phyloP scores from a whole-genome alignment of 305 asterid genomes.

The Petunia hybrid region DNA sequence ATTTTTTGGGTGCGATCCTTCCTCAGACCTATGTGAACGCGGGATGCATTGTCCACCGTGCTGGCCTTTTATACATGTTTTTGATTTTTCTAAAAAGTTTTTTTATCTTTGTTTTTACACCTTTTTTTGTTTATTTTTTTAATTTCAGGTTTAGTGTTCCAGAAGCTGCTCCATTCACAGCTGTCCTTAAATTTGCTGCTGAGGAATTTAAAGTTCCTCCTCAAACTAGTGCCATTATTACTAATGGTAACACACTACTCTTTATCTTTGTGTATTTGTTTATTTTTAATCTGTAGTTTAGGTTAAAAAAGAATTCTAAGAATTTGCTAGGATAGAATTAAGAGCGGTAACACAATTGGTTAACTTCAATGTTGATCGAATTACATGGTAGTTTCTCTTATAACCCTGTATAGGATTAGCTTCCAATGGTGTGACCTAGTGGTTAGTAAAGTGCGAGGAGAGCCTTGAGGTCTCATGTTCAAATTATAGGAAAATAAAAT shows the following conservation, averaged over 20 bases:
- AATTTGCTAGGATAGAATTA: not conserved
- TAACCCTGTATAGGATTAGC: not conserved
- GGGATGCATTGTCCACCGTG: too few relatives aligned
- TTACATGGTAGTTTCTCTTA: not conserved
- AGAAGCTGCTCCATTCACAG: conserved; percentile 96
- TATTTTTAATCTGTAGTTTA: not conserved
- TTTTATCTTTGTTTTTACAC: not conserved
- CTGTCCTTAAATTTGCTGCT: conserved; percentile 91
- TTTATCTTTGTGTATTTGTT: not conserved
- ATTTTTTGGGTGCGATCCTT: too few relatives aligned
- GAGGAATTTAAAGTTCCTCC: conserved; percentile 99
- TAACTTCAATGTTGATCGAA: not conserved
- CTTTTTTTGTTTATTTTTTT: not conserved
- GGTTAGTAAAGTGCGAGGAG: too few relatives aligned
- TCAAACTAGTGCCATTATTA: conserved; percentile 95
- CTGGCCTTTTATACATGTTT: not conserved
- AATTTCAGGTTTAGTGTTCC: conserved; percentile 84
- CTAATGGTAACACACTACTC: conserved; percentile 61
- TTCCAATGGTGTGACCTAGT: too few relatives aligned
- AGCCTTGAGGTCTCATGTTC: too few relatives aligned
- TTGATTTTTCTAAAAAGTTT: not conserved
- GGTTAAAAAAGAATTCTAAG: not conserved
- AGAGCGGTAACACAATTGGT: not conserved
- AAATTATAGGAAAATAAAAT: too few relatives aligned
- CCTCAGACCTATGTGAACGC: too few relatives aligned